Base-by-base conservation (phyloP, 306 rosid genomes). In the Benincasa hispida region DNA sequence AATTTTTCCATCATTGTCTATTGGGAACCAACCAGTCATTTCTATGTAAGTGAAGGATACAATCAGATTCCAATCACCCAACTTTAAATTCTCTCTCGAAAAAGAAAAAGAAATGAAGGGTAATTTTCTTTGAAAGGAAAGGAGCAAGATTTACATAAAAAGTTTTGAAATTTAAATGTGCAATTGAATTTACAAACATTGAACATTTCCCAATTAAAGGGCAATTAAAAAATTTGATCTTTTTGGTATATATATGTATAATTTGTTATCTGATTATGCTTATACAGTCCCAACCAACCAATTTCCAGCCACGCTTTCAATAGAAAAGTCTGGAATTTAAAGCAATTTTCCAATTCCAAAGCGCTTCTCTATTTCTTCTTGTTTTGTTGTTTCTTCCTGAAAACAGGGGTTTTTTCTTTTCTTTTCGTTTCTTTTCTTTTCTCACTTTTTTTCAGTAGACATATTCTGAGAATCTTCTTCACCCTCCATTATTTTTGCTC, bases 401-500 rank as follows among this genome's bases (percentile, higher is more conserved):
- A 30, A 51, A 53, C 77, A 28, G 45, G 18, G 42, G 18, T 82
- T 79, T 61, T 27, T 3, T 37, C 67, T 80, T 4, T 28, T 5
- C 8, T 60, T 61, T 28, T 32, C 69, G 2, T 18, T 73, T 82
- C 25, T 80, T 57, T 69, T 45, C 61, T 2, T 61, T 62, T 63
- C 79, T 34, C 25, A 21, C 10, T 54, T 61, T 42, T n/a, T 12
- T 8, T 3, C 56, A 34, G 14, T 14, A 10, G 5, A 57, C 34
- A 54, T 54, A 59, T 21, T 21, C 39, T 72, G 6, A 48, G 47
- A 72, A 72, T 72, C 76, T 42, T 62, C 61, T 63, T 59, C 41
- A 2, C 54, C 37, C 67, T 57, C 78, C 78, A 75, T 55, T 45
- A 57, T 76, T 76, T 78, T 79, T 58, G 8, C 74, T 76, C 77